phyloP scores from a whole-genome alignment of 148 eudicot genomes.

The Chenopodium album region DNA sequence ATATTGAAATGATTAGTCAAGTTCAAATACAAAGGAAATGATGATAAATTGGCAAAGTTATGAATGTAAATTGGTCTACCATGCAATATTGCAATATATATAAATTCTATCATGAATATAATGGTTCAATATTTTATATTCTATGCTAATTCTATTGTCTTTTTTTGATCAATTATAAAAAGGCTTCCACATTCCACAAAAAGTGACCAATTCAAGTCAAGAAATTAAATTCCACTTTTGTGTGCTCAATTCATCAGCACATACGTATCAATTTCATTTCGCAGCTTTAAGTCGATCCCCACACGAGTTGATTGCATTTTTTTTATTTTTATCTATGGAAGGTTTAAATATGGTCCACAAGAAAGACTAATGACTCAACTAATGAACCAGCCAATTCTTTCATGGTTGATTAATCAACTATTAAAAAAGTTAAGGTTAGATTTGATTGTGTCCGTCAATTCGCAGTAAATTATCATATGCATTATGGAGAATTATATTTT shows the following conservation, averaged over 20 bases:
- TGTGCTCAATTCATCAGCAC: constrained; percentile 5
- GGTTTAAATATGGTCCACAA: background rate
- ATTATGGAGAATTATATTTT: too few relatives aligned
- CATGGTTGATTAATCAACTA: too few relatives aligned
- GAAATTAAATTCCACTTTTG: constrained; percentile 18
- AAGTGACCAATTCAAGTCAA: constrained; percentile 19
- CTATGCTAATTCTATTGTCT: background rate
- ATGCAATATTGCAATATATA: background rate
- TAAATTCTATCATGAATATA: too few relatives aligned
- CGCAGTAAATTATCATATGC: too few relatives aligned
- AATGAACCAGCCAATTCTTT: background rate
- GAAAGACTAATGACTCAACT: background rate
- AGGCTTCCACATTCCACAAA: constrained; percentile 19
- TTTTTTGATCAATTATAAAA: constrained; percentile 2
- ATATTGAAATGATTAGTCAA: constrained; percentile 1
- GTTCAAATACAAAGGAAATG: background rate
- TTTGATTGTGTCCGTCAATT: too few relatives aligned
- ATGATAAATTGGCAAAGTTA: background rate
- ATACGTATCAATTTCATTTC: background rate
- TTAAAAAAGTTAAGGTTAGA: too few relatives aligned
- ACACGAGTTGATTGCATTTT: constrained; percentile 11
- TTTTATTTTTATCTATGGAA: too few relatives aligned
- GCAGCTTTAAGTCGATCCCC: constrained; percentile 24
- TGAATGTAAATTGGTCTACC: constrained; percentile 10
- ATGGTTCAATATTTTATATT: too few relatives aligned